These are phyloP conservation scores for Apiospora phragmitis DNA, from an alignment of 2,329 filamentous ascomycete genomes.

Conservation along the genomic window DNA sequence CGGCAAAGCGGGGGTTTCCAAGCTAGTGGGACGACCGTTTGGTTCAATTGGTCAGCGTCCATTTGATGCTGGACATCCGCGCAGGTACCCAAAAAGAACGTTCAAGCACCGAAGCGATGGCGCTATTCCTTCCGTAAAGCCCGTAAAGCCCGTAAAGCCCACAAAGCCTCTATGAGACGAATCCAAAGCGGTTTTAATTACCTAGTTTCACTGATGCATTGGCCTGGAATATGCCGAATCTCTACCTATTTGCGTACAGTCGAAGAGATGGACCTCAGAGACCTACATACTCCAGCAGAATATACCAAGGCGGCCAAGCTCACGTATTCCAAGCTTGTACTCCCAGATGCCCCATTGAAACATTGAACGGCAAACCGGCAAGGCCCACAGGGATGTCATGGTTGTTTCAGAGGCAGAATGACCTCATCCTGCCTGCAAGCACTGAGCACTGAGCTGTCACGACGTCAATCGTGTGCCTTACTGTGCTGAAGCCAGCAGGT, in stretches of 20 bases:
- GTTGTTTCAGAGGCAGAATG: slow-evolving; percentile 10
- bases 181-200: not conserved
- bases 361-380: slow-evolving; percentile 9
- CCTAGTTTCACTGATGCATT: not conserved
- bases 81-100: not conserved
- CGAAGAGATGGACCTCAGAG: not conserved
- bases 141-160: too few relatives aligned
- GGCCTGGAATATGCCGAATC: not conserved
- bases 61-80: not conserved
- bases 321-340: not conserved
- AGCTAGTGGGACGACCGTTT: not conserved
- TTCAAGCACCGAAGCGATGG: not conserved
- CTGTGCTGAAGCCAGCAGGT: not conserved
- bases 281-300: not conserved
- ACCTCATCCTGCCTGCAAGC: slow-evolving; percentile 2
- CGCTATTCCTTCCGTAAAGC: not conserved
- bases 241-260: not conserved
- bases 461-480: not conserved
- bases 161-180: too few relatives aligned
- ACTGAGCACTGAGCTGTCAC: not conserved
- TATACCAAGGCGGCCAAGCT: not conserved
- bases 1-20: not conserved
- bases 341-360: not conserved
- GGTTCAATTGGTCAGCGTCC: not conserved
- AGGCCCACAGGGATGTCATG: slow-evolving; percentile 3